Evolutionary conservation across 768 basidiomycete species (phyloP).

Genomic region (Naganishia antarctica): DNA sequence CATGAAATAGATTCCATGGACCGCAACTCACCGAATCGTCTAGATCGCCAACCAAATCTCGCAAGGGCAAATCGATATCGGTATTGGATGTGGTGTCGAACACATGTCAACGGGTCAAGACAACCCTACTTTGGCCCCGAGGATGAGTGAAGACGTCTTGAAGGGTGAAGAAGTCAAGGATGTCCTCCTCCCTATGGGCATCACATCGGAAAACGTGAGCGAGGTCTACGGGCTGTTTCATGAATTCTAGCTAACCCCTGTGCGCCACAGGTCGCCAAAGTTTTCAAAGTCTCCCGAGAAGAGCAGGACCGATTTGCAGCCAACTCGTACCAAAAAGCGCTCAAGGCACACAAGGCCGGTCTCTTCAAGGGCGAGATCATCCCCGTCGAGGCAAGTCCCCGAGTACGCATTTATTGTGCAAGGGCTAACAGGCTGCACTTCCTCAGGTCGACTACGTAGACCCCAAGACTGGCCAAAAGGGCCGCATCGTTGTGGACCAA

Average conservation of each 20-base stretch:
- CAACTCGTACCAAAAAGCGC: conserved; percentile 76
- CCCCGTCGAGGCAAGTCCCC: conserved; percentile 54
- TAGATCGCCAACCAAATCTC: conserved; percentile 70
- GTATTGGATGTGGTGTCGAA: conserved; percentile 81
- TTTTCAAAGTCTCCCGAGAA: conserved; percentile 68
- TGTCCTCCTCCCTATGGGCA: conserved; percentile 65
- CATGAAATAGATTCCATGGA: too few relatives aligned
- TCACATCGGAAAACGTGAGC: conserved; percentile 84
- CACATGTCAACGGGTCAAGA: conserved; percentile 62
- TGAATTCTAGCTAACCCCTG: neutral
- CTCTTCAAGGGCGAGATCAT: conserved; percentile 79
- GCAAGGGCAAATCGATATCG: conserved; percentile 77
- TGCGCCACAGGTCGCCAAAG: conserved; percentile 53
- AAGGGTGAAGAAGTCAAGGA: conserved; percentile 29
- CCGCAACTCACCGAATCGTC: too few relatives aligned
- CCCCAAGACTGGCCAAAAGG: conserved; percentile 66
- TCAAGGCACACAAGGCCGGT: conserved; percentile 70
- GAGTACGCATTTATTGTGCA: neutral
- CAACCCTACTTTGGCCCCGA: conserved; percentile 28
- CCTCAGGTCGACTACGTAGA: conserved; percentile 61
- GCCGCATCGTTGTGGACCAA: conserved; percentile 64
- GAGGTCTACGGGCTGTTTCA: neutral
- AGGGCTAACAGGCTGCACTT: neutral
- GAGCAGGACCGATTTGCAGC: conserved; percentile 83
- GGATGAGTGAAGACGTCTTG: conserved; percentile 37